These are phyloP conservation scores for Chrysanthemum seticuspe DNA, from an alignment of 129 eudicot genomes.

Conservation along the genomic window DNA sequence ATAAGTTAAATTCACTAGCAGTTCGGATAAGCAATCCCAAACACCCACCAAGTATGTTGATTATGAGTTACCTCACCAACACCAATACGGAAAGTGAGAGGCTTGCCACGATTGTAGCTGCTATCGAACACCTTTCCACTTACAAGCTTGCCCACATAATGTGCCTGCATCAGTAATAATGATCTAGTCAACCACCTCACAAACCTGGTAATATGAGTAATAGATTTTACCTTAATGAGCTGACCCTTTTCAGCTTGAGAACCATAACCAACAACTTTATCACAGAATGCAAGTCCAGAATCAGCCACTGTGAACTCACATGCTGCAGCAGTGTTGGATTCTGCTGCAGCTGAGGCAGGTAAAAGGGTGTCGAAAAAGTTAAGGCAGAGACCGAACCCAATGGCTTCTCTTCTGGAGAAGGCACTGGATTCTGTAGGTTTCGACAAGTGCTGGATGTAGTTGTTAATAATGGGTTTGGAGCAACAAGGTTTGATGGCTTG, in stretches of 20 bases:
- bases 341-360: constrained; percentile 35
- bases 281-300: constrained; percentile 78
- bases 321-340: constrained; percentile 22
- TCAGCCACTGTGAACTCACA: constrained; percentile 67
- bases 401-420: constrained; percentile 60
- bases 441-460: background rate
- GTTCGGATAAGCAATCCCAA: too few species aligned
- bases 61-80: constrained; percentile 75
- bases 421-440: constrained; percentile 13
- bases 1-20: too few species aligned
- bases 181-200: background rate
- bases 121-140: constrained; percentile 89
- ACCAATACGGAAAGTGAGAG: constrained; percentile 87
- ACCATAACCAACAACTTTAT: constrained; percentile 65
- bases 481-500: constrained; percentile 6
- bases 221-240: constrained; percentile 56
- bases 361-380: constrained; percentile 35
- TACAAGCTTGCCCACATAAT: constrained; percentile 80
- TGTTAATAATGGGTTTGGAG: background rate
- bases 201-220: background rate
- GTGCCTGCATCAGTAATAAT: constrained; percentile 54
- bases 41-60: too few species aligned
- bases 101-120: constrained; percentile 94
- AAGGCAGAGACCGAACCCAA: constrained; percentile 45
- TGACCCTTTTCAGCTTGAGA: constrained; percentile 69